Percentiles rank a stretch among this genome's conserved stretches.
Evolutionary conservation across 257 asterid species (phyloP).

Genomic region (Fraxinus pennsylvanica): DNA sequence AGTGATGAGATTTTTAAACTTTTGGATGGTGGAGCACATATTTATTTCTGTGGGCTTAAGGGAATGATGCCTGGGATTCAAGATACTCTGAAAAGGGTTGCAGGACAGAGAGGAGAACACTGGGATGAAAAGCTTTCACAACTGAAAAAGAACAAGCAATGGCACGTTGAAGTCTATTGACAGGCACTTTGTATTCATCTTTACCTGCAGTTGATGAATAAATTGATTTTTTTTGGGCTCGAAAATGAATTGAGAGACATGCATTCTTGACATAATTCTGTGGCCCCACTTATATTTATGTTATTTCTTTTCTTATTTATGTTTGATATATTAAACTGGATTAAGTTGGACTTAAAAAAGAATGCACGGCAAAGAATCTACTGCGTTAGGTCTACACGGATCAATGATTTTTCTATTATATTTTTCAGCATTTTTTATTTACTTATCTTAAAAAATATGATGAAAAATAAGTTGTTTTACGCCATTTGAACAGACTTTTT

Average conservation of each 20-base stretch:
- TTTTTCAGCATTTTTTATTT: too few relatives aligned
- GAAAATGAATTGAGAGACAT: too few relatives aligned
- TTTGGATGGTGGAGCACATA: constrained; percentile 84
- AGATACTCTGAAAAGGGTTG: constrained; percentile 82
- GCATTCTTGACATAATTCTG: neutral
- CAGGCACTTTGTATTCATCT: constrained; percentile 4
- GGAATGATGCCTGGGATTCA: constrained; percentile 99
- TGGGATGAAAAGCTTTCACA: constrained; percentile 87
- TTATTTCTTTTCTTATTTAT: too few relatives aligned
- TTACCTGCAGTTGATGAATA: neutral
- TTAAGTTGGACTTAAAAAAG: too few relatives aligned
- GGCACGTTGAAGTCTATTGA: constrained; percentile 97
- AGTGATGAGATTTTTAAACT: constrained; percentile 83
- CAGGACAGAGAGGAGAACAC: constrained; percentile 79
- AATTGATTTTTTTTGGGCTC: neutral
- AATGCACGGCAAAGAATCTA: too few relatives aligned
- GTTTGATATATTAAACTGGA: too few relatives aligned
- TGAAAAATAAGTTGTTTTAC: too few relatives aligned
- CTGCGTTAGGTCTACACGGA: too few relatives aligned
- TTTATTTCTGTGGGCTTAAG: constrained; percentile 30
- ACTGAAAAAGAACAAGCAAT: constrained; percentile 90
- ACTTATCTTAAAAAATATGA: too few relatives aligned
- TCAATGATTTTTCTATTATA: too few relatives aligned
- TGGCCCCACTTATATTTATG: too few relatives aligned
- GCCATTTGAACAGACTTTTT: too few relatives aligned